Evolutionary conservation across 2,329 filamentous ascomycete species (phyloP).

Genomic region (Seiridium unicorne): DNA sequence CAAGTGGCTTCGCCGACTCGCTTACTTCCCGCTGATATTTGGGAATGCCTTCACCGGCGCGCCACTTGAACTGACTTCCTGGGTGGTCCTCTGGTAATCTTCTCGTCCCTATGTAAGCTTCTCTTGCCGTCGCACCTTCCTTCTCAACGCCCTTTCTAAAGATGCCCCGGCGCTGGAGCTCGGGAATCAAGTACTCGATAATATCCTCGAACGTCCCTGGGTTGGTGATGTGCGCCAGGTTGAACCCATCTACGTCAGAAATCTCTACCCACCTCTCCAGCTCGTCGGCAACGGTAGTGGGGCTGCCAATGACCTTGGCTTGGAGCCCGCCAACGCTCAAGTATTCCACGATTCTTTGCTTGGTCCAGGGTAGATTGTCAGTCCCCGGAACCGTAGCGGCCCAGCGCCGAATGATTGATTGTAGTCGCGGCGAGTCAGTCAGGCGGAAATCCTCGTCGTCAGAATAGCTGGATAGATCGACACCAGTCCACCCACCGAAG

Average conservation of each 20-base stretch:
- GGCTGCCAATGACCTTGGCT: constrained; percentile 19
- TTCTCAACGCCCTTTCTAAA: constrained; percentile 13
- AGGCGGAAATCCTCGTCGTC: constrained; percentile 55
- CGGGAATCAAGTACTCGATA: constrained; percentile 20
- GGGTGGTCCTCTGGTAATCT: constrained; percentile 55
- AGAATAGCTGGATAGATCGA: constrained; percentile 55
- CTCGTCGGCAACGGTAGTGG: constrained; percentile 21
- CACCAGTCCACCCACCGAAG: constrained; percentile 57
- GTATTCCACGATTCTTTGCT: constrained; percentile 36
- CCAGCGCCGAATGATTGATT: constrained; percentile 23
- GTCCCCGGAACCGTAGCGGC: constrained; percentile 42
- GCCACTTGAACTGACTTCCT: constrained; percentile 33
- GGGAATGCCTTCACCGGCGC: constrained; percentile 17
- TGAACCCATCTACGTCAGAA: constrained; percentile 22
- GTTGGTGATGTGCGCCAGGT: constrained; percentile 20
- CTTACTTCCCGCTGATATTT: neutral
- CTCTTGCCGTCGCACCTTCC: constrained; percentile 17
- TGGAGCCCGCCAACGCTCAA: constrained; percentile 33
- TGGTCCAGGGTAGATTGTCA: constrained; percentile 39
- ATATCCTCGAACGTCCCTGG: constrained; percentile 23
- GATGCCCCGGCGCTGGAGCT: constrained; percentile 36
- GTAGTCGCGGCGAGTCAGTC: constrained; percentile 50
- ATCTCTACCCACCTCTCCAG: constrained; percentile 21
- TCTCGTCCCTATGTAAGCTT: constrained; percentile 32
- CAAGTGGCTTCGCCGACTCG: too few species aligned